These are phyloP conservation scores for Volvariella surrecta DNA, from an alignment of 1,284 basidiomycete species.

Conservation along the genomic window DNA sequence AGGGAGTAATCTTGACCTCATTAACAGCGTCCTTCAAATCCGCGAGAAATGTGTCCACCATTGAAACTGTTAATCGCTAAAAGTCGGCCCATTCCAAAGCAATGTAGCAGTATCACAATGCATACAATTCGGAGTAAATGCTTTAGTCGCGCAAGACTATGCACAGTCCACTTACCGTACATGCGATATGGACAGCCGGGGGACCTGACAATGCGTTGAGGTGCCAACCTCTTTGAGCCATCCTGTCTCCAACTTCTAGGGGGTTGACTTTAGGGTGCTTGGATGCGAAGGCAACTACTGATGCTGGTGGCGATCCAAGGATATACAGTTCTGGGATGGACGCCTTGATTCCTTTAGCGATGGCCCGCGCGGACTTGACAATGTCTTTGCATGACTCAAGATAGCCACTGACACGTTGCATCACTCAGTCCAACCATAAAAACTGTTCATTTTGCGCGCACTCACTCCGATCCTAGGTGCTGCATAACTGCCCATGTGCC, in stretches of 20 bases:
- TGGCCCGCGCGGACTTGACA: conserved; percentile 64
- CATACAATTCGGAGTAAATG: background rate
- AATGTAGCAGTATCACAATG: no score
- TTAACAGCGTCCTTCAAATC: conserved; percentile 75
- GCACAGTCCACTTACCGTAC: conserved; percentile 61
- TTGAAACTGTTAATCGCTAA: conserved; percentile 69
- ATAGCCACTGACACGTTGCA: conserved; percentile 69
- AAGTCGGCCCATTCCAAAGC: no score
- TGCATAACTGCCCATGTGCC: conserved; percentile 97
- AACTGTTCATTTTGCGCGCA: conserved; percentile 3
- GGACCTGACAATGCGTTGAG: conserved; percentile 79
- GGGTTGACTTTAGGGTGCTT: conserved; percentile 55
- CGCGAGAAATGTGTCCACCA: conserved; percentile 71
- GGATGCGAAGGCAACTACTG: conserved; percentile 85
- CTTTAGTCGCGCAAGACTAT: background rate
- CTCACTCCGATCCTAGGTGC: conserved; percentile 79
- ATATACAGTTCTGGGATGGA: conserved; percentile 78
- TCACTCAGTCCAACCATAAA: background rate
- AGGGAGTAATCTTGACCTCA: conserved; percentile 49
- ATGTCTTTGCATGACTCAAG: conserved; percentile 83
- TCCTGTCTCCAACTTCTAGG: conserved; percentile 85
- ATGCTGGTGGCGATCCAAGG: conserved; percentile 84
- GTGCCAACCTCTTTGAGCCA: conserved; percentile 86
- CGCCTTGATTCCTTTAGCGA: conserved; percentile 54
- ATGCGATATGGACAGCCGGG: conserved; percentile 87